Evolutionary conservation across 2,329 filamentous ascomycete species (phyloP).

Genomic region (Aspergillus sp.): DNA sequence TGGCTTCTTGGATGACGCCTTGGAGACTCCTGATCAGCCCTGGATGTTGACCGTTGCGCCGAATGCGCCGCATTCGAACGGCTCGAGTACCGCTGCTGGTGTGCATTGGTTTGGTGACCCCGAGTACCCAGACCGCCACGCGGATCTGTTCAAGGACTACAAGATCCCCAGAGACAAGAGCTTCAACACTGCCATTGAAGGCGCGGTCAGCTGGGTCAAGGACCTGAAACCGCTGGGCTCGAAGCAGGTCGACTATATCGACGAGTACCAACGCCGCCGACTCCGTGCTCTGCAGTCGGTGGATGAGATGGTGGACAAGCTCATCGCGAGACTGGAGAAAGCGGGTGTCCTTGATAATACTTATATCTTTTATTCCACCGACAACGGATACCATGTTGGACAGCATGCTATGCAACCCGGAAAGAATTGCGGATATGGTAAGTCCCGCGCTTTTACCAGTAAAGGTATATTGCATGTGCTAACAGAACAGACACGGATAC

Average conservation of each 20-base stretch:
- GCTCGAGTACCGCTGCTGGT: conserved; percentile 17
- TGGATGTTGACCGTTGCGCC: conserved; percentile 68
- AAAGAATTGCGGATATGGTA: conserved; percentile 45
- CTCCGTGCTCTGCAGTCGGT: conserved; percentile 51
- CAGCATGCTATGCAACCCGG: conserved; percentile 58
- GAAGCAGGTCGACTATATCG: conserved; percentile 48
- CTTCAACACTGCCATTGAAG: conserved; percentile 59
- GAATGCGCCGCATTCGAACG: conserved; percentile 62
- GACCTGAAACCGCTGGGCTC: conserved; percentile 42
- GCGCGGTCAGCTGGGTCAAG: conserved; percentile 36
- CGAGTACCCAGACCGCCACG: conserved; percentile 34
- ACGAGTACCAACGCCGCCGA: conserved; percentile 50
- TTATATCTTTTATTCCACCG: conserved; percentile 58
- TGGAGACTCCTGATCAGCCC: conserved; percentile 49
- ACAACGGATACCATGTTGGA: conserved; percentile 60
- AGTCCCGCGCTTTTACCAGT: neutral
- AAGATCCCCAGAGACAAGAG: conserved; percentile 35
- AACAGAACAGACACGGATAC: conserved; percentile 43
- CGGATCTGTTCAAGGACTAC: conserved; percentile 11
- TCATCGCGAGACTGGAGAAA: conserved; percentile 40
- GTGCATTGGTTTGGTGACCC: conserved; percentile 27
- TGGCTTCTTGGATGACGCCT: conserved; percentile 60
- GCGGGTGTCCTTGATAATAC: conserved; percentile 47
- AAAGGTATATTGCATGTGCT: too few species aligned
- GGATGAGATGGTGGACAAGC: conserved; percentile 50